Conservation (phyloP, 352 stramenopile species). For the Pythium pectinolyticum region DNA sequence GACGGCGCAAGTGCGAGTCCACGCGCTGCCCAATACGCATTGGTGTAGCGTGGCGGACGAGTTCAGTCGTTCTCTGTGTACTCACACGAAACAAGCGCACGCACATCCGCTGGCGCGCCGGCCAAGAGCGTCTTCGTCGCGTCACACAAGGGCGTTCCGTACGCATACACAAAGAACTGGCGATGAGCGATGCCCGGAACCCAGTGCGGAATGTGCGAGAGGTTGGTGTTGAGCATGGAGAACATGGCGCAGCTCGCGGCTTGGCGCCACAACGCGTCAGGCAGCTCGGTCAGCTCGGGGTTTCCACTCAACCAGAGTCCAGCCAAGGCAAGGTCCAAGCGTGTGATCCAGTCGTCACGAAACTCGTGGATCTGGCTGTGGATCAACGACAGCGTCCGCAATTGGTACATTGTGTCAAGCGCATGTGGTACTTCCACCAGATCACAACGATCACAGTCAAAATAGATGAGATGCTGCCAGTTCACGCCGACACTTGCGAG, state of each 20-base stretch:
- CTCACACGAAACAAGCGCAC: background rate
- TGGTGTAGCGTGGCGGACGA: conserved; percentile 4
- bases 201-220: conserved; percentile 8
- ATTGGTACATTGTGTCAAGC: conserved; percentile 10
- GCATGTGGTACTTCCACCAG: conserved; percentile 6
- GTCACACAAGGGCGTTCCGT: conserved; percentile 25
- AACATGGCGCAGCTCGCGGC: conserved; percentile 10
- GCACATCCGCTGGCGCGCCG: background rate
- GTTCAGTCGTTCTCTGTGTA: background rate
- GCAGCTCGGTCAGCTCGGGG: background rate
- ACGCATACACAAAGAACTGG: conserved; percentile 13
- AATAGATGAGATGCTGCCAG: conserved; percentile 17
- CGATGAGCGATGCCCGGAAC: background rate
- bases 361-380: background rate
- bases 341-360: conserved; percentile 11
- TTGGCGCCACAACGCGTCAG: conserved; percentile 16
- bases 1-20: background rate
- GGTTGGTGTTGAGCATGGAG: conserved; percentile 13
- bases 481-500: background rate
- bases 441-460: conserved; percentile 12
- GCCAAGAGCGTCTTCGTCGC: background rate
- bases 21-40: conserved; percentile 14
- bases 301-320: conserved; percentile 19
- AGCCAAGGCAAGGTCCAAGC: background rate
- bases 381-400: conserved; percentile 5